A percentile compares a stretch with the other conserved stretches of the same genome.
Conservation (phyloP, 2,329 filamentous ascomycete genomes). For the Fusarium udum region DNA sequence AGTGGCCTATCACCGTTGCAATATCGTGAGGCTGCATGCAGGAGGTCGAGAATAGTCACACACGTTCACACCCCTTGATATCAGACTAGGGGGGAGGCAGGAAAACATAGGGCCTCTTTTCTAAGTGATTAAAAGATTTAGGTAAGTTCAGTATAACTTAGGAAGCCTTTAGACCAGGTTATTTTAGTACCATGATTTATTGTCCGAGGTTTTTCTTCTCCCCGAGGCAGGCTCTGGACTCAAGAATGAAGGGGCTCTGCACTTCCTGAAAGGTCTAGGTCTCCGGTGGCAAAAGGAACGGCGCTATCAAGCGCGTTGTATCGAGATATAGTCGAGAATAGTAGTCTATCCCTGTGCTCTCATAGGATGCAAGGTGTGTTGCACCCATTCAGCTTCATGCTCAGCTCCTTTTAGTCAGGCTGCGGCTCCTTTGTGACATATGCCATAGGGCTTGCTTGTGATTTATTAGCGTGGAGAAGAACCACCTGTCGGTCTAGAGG, state of each 20-base stretch:
- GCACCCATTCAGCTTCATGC: slow-evolving; percentile 13
- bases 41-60: slow-evolving; percentile 29
- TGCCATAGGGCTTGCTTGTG: neutral
- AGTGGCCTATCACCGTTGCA: slow-evolving; percentile 13
- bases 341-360: neutral
- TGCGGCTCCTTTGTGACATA: slow-evolving; percentile 1
- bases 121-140: neutral
- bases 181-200: neutral
- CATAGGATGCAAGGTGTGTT: slow-evolving; percentile 2
- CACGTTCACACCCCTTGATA: neutral
- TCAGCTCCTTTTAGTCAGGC: slow-evolving; percentile 16
- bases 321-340: neutral
- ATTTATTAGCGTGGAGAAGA: slow-evolving; percentile 31
- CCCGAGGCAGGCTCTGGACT: neutral
- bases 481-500: neutral
- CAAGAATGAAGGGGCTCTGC: neutral
- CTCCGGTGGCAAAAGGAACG: slow-evolving; percentile 26
- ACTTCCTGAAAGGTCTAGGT: slow-evolving; percentile 9
- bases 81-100: neutral
- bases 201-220: neutral
- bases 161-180: neutral
- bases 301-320: neutral
- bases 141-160: neutral
- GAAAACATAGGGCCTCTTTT: neutral
- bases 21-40: slow-evolving; percentile 29